Percentiles rank a stretch among this genome's conserved stretches.
phyloP scores from a whole-genome alignment of 345 rosid genomes.

The Bretschneidera sinensis region DNA sequence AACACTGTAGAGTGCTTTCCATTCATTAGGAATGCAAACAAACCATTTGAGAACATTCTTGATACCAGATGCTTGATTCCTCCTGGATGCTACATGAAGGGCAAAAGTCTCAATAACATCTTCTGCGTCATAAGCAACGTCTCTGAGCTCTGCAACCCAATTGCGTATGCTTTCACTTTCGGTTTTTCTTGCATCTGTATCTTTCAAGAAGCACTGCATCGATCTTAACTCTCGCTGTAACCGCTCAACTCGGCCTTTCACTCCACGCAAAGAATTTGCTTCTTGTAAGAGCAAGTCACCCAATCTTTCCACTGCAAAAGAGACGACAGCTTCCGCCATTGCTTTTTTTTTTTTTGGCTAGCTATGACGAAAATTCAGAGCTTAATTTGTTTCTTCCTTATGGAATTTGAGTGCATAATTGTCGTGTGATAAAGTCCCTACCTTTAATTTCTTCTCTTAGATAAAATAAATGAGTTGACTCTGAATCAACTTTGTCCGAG shows the following conservation, averaged over 20 bases:
- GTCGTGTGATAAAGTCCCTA: too few species aligned
- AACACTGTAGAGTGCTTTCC: too few species aligned
- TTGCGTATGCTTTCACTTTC: constrained; percentile 26
- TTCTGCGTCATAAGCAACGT: constrained; percentile 24
- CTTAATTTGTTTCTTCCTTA: too few species aligned
- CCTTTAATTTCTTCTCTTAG: too few species aligned
- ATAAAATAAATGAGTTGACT: too few species aligned
- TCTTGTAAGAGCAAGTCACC: constrained; percentile 19
- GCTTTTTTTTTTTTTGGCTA: too few species aligned
- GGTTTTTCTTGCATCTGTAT: constrained; percentile 28
- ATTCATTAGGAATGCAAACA: too few species aligned
- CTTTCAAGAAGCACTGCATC: constrained; percentile 31
- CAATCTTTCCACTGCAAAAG: constrained; percentile 26
- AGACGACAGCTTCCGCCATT: constrained; percentile 30
- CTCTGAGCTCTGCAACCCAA: constrained; percentile 30
- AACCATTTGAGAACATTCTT: too few species aligned
- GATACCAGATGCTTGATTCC: too few species aligned
- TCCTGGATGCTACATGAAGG: constrained; percentile 16
- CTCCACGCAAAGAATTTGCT: constrained; percentile 11
- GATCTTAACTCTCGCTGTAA: constrained; percentile 27
- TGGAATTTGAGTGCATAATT: too few species aligned
- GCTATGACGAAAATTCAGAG: too few species aligned
- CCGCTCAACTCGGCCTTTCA: constrained; percentile 20
- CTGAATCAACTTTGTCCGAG: too few species aligned
- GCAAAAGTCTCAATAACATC: constrained; percentile 24